Evolutionary conservation across 2,329 filamentous ascomycete species (phyloP), one percentile per base, ranked within the genome.

Genomic region (Xylaria sp.): DNA sequence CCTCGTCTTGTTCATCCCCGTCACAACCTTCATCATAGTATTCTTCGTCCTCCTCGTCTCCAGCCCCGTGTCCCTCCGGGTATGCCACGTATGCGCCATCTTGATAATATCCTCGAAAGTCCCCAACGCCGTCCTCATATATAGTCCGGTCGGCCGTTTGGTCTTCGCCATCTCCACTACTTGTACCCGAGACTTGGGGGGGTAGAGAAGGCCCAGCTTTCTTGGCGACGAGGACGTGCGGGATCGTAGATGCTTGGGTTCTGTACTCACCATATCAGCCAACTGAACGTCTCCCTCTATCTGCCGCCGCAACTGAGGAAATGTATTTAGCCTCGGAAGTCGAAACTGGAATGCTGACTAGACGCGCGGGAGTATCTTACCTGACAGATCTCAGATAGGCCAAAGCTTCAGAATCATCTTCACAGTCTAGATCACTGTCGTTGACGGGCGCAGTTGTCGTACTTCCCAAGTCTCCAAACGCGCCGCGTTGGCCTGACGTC

Each of bases 81-180:
- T 86, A 83, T 3, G 90, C 92, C 27, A 91, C 88, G 78, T 93
- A 97, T 44, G 93, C 92, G 58, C 93, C 94, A 73, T 97, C 92
- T 18, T 89, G 83, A 78, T 93, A 96, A 76, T 88, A 90, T 12
- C 91, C 92, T 64, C 86, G 81, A 25, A 84, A 82, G 74, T 91
- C 87, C 62, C 85, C 84, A 23, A 80, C 70, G 5, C 84, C 84
- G 65, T 82, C 77, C 9, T 83, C 75, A 74, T 89, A 89, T 50
- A 86, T 83, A 37, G 76, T 78, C 60, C 80, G 78, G 67, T 85
- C 82, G 3, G 78, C 62, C 18, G 72, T 29, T n/a, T 78, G 74
- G 10, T 80, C 77, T 8, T 72, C 72, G 10, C 78, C 75, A 23
- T 72, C 68, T 32, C 79, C 75, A 21, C 71, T 71, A 53, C 77